A percentile compares a stretch with the other conserved stretches of the same genome.
phyloP scores from a whole-genome alignment of 495 filamentous ascomycete genomes.

The Echria macrotheca region DNA sequence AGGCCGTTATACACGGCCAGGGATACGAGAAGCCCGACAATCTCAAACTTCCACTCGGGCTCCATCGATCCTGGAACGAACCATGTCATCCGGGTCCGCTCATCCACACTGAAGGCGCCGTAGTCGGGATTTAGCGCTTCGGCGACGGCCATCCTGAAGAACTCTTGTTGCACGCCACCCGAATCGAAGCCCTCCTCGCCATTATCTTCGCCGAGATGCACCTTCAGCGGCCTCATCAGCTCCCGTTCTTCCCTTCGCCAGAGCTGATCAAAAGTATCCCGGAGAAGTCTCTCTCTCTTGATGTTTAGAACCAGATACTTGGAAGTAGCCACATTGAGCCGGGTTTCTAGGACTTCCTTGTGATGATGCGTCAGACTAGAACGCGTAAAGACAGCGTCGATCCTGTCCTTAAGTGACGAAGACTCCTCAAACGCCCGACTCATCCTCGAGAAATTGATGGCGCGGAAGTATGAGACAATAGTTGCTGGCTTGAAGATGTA shows the following conservation, averaged over 20 bases:
- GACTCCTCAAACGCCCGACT: conserved; percentile 67
- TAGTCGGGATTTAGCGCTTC: conserved; percentile 72
- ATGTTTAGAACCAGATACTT: conserved; percentile 76
- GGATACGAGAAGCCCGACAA: conserved; percentile 79
- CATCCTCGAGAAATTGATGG: conserved; percentile 84
- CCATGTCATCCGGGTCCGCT: conserved; percentile 72
- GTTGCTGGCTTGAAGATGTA: conserved; percentile 72
- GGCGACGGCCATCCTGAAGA: conserved; percentile 75
- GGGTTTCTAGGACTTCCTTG: conserved; percentile 48
- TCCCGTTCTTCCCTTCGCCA: conserved; percentile 81
- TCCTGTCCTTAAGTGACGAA: conserved; percentile 55
- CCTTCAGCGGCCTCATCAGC: conserved; percentile 77
- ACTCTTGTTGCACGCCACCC: conserved; percentile 92
- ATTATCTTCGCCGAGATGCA: conserved; percentile 71
- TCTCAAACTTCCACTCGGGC: conserved; percentile 82
- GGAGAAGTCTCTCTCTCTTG: conserved; percentile 61
- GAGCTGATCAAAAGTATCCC: conserved; percentile 79
- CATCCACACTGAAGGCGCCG: conserved; percentile 70
- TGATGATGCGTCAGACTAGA: conserved; percentile 41
- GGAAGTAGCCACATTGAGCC: conserved; percentile 57
- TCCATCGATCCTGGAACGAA: conserved; percentile 77
- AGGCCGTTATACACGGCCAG: conserved; percentile 93
- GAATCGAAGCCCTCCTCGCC: conserved; percentile 90
- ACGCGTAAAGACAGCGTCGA: conserved; percentile 52
- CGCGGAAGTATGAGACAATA: conserved; percentile 77